Conservation (phyloP, 495 filamentous ascomycete genomes). For the Penicillium crystallinum region DNA sequence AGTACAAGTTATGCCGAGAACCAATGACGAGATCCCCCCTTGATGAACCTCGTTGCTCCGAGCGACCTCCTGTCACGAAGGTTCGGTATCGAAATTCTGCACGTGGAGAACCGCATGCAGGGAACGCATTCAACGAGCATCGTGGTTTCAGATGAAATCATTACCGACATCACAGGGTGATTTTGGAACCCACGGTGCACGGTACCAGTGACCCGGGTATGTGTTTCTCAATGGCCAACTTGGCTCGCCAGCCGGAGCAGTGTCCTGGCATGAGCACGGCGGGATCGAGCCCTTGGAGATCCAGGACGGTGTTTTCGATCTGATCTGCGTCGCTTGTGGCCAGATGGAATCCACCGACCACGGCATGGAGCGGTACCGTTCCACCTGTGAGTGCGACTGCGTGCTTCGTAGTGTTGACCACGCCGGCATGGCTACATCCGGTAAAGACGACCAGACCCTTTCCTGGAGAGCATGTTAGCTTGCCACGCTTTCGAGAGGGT, state of each 20-base stretch:
- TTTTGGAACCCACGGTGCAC: conserved; percentile 51
- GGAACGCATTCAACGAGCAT: conserved; percentile 1
- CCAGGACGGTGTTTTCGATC: conserved; percentile 43
- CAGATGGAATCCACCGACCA: conserved; percentile 59
- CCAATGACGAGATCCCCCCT: conserved; percentile 10
- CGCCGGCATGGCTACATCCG: conserved; percentile 57
- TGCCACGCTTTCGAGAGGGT: neutral
- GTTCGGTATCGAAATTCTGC: conserved; percentile 3
- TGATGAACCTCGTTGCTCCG: conserved; percentile 7
- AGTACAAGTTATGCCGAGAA: conserved; percentile 12
- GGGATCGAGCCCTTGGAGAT: conserved; percentile 49
- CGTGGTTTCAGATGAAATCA: neutral
- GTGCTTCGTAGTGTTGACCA: conserved; percentile 52
- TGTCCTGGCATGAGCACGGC: conserved; percentile 55
- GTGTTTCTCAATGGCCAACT: conserved; percentile 53
- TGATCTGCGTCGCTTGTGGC: conserved; percentile 42
- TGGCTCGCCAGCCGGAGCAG: conserved; percentile 58
- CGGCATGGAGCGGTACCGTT: conserved; percentile 46
- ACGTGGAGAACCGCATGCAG: conserved; percentile 18
- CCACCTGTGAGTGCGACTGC: conserved; percentile 38
- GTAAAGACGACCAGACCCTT: conserved; percentile 59
- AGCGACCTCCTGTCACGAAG: conserved; percentile 14
- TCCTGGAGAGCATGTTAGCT: conserved; percentile 21
- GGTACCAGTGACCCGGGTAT: conserved; percentile 54
- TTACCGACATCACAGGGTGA: conserved; percentile 34